These are phyloP conservation scores for Colletotrichum sp. DNA, from an alignment of 2,329 filamentous ascomycete genomes.

Conservation along the genomic window DNA sequence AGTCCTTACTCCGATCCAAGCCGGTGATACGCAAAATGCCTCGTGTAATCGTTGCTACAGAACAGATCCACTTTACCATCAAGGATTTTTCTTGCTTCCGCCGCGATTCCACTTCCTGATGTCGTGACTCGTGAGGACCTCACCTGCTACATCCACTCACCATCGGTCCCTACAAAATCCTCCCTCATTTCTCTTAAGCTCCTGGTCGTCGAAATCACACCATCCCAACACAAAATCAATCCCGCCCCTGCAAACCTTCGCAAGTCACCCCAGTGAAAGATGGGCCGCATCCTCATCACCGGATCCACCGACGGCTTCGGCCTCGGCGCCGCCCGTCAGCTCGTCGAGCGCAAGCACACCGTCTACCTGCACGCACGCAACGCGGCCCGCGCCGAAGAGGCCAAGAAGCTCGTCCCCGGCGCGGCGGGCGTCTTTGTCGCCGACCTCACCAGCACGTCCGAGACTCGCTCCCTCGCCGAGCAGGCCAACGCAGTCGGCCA, in stretches of 20 bases:
- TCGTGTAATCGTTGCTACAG: background rate
- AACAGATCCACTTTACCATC: background rate
- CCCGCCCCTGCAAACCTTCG: background rate
- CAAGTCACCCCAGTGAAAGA: background rate
- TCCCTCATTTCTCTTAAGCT: background rate
- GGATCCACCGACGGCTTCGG: constrained; percentile 29
- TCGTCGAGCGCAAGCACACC: constrained; percentile 24
- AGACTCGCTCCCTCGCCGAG: constrained; percentile 25
- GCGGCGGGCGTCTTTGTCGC: constrained; percentile 24
- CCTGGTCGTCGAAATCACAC: background rate
- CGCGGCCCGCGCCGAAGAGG: constrained; percentile 23
- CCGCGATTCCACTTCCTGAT: background rate
- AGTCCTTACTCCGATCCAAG: background rate
- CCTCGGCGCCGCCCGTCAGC: constrained; percentile 26
- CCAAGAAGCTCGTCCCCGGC: constrained; percentile 18
- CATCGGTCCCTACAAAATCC: background rate
- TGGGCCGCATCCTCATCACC: constrained; percentile 29
- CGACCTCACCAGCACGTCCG: constrained; percentile 24
- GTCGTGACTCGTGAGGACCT: background rate
- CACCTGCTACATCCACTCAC: background rate
- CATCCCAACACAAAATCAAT: background rate
- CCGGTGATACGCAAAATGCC: background rate
- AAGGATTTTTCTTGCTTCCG: background rate
- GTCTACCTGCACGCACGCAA: constrained; percentile 28
- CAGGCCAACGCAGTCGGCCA: constrained; percentile 25